Evolutionary conservation across 495 filamentous ascomycete species (phyloP), one percentile per base, ranked within the genome.

Genomic region (Trichoderma virens): DNA sequence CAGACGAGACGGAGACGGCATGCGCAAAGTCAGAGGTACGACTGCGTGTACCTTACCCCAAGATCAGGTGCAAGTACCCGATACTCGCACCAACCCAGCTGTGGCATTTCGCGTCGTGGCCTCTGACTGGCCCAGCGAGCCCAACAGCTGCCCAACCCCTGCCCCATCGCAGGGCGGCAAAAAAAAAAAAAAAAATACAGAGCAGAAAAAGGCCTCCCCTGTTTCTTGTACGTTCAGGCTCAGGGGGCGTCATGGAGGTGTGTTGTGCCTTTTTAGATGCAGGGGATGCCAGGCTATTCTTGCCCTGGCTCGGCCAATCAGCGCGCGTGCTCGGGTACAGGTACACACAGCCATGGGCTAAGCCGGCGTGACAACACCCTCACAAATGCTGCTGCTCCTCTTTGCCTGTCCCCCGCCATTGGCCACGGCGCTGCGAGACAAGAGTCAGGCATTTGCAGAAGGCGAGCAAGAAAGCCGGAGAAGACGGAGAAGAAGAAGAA

Each of bases 71-170:
- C 38, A 41, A 20, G n/a, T 47, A 25, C 18, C 43, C n/a, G 43
- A 20, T 56, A 13, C 51, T 54, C 6, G n/a, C n/a, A n/a, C n/a
- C n/a, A n/a, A n/a, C n/a, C n/a, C n/a, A n/a, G n/a, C n/a, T 23
- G 4, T 14, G 8, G 51, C 51, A 14, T 8, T 30, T 5, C 25
- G 11, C 11, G 1, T 28, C 23, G 23, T 23, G 32, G 32, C 51
- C 23, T 28, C 51, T 56, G 51, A 54, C 47, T 27, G 20, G 20
- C 7, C 47, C 11, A 5, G 27, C 6, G 20, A 13, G 27, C 51
- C 51, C 51, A 27, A 56, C 25, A 27, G 51, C 51, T 28, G 51
- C 51, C 51, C 51, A 56, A 56, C 51, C 51, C 51, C 51, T 56
- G 51, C 51, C 20, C 25, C 18, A 14, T 43, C n/a, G 18, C 45